Percentiles rank a stretch among this genome's conserved stretches.
phyloP scores from a whole-genome alignment of 148 eudicot genomes.

The Fagopyrum esculentum region DNA sequence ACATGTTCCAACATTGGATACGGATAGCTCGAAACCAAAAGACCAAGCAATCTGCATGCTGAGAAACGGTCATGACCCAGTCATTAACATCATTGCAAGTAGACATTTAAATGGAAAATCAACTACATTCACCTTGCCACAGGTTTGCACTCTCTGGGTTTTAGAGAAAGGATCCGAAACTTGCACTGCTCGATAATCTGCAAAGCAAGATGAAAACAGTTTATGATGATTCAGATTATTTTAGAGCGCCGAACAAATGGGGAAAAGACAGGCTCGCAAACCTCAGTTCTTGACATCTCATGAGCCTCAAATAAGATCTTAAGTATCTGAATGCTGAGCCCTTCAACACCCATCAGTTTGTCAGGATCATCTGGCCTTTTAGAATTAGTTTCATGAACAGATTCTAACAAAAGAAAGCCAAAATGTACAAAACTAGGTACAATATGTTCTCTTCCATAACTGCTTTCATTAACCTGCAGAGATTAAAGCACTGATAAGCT shows the following conservation, averaged over 20 bases:
- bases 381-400: constrained; percentile 27
- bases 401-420: constrained; percentile 48
- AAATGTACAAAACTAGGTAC: constrained; percentile 52
- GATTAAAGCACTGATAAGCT: neutral
- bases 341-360: constrained; percentile 45
- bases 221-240: neutral
- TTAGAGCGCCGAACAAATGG: neutral
- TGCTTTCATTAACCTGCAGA: constrained; percentile 43
- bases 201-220: constrained; percentile 3
- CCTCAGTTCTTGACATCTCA: constrained; percentile 62
- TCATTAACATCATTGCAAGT: neutral
- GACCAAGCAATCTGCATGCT: constrained; percentile 36
- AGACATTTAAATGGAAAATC: neutral
- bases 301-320: constrained; percentile 52
- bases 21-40: constrained; percentile 35
- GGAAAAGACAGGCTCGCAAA: constrained; percentile 12
- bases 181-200: constrained; percentile 64
- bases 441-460: constrained; percentile 54
- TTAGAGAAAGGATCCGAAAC: constrained; percentile 45
- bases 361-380: constrained; percentile 26
- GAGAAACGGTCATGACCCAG: constrained; percentile 5
- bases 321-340: constrained; percentile 43
- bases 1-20: constrained; percentile 39
- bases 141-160: constrained; percentile 40
- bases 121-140: constrained; percentile 29